A percentile compares a stretch with the other conserved stretches of the same genome.
Conservation (phyloP, 805 yeast genomes). For the Myxozyma kluyveri region DNA sequence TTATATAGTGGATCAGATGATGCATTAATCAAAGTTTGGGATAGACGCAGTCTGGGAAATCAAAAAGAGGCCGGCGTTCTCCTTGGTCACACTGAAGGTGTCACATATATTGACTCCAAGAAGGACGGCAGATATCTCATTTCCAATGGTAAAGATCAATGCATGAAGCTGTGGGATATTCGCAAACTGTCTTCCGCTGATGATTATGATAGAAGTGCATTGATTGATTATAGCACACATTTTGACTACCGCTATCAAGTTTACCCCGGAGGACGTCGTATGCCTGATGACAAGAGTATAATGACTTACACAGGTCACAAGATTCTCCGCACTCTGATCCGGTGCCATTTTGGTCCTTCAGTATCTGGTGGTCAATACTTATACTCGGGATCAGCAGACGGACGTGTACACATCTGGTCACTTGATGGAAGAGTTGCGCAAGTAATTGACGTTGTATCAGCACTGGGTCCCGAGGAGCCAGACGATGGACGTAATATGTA, state of each 20-base stretch:
- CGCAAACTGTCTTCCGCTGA: constrained; percentile 28
- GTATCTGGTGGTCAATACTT: constrained; percentile 33
- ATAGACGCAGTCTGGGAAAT: constrained; percentile 32
- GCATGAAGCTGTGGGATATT: constrained; percentile 37
- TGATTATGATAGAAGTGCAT: constrained; percentile 8
- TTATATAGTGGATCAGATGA: constrained; percentile 53
- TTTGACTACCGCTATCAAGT: constrained; percentile 33
- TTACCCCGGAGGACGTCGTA: constrained; percentile 28
- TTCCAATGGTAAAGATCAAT: constrained; percentile 37
- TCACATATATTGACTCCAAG: constrained; percentile 34
- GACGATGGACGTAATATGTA: too few relatives aligned
- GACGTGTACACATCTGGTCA: constrained; percentile 34
- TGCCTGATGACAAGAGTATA: constrained; percentile 34
- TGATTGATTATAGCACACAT: constrained; percentile 17
- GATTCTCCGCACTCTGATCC: constrained; percentile 34
- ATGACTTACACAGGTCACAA: constrained; percentile 37
- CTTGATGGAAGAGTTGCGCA: constrained; percentile 34
- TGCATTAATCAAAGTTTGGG: constrained; percentile 53
- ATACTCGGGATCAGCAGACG: constrained; percentile 37
- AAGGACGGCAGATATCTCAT: constrained; percentile 33
- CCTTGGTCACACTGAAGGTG: constrained; percentile 37
- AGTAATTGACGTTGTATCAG: constrained; percentile 13
- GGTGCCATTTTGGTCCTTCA: constrained; percentile 36
- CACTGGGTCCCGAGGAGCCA: neutral
- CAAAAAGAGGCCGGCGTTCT: constrained; percentile 33